Percentiles rank a stretch among this genome's conserved stretches.
phyloP scores from a whole-genome alignment of 1,139 yeast genomes.

The Geotrichum bryndzae region DNA sequence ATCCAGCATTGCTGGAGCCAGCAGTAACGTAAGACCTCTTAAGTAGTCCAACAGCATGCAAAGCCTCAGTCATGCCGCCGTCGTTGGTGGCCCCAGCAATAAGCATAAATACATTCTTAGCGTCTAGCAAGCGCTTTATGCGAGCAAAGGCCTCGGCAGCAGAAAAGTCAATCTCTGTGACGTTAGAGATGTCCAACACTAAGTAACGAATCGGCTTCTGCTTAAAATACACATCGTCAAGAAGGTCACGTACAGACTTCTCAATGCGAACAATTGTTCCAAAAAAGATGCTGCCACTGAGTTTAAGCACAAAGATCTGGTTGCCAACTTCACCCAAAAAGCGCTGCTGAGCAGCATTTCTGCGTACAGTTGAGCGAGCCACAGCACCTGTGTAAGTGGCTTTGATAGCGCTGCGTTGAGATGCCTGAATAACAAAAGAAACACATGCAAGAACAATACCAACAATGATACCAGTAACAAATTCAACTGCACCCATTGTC shows the following conservation, averaged over 20 bases:
- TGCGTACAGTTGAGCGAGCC: conserved; percentile 85
- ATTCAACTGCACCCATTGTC: conserved; percentile 94
- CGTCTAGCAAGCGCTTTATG: conserved; percentile 69
- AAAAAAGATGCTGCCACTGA: conserved; percentile 84
- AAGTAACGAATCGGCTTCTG: conserved; percentile 65
- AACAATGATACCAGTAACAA: conserved; percentile 84
- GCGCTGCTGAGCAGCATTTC: conserved; percentile 86
- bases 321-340: conserved; percentile 81
- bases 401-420: conserved; percentile 72
- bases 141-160: conserved; percentile 95
- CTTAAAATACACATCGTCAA: conserved; percentile 47
- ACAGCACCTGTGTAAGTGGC: conserved; percentile 83
- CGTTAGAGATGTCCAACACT: conserved; percentile 78
- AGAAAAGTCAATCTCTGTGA: conserved; percentile 79
- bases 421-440: conserved; percentile 86
- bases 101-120: conserved; percentile 63
- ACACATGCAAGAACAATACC: conserved; percentile 90
- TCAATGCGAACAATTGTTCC: conserved; percentile 95
- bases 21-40: conserved; percentile 40
- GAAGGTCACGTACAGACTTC: conserved; percentile 57
- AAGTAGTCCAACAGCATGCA: conserved; percentile 70
- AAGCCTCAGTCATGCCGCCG: conserved; percentile 47
- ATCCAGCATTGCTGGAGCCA: background rate
- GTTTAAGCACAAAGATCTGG: conserved; percentile 80
- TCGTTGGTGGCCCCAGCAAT: conserved; percentile 74